These are phyloP conservation scores for Scenedesmus sp. DNA, from an alignment of 163 green algal species.

Conservation along the genomic window DNA sequence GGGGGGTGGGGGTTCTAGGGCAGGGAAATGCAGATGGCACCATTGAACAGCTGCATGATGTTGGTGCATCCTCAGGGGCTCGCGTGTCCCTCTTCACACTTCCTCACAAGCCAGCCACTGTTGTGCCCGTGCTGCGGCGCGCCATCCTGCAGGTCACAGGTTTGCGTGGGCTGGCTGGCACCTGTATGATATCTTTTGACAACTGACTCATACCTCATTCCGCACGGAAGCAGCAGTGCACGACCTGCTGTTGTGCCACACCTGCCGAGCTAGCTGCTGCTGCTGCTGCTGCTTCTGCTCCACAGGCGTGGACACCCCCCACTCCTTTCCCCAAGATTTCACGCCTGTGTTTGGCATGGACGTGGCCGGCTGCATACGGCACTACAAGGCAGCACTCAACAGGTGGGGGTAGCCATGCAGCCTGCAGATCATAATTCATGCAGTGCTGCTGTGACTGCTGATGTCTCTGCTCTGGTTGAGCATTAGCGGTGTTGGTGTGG, in stretches of 20 bases:
- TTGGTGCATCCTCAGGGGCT: no score
- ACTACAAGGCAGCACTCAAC: slow-evolving; percentile 70
- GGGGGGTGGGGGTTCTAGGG: no score
- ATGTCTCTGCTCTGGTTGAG: background rate
- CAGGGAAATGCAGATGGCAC: no score
- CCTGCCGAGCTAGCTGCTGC: background rate
- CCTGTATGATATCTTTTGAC: no score
- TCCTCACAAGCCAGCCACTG: no score
- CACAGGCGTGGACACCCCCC: slow-evolving; percentile 80
- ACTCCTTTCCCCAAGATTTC: slow-evolving; percentile 79
- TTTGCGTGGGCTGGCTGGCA: no score
- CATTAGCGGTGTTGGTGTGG: background rate
- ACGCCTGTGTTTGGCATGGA: slow-evolving; percentile 87
- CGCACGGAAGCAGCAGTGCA: background rate
- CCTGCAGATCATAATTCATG: no score
- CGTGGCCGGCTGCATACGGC: slow-evolving; percentile 69
- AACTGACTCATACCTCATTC: no score
- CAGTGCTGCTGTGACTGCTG: background rate
- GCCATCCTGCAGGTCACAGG: no score
- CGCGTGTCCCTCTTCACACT: no score
- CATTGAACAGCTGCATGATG: no score
- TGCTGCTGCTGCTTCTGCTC: slow-evolving; percentile 11
- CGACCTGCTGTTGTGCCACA: background rate
- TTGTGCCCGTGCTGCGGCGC: no score
- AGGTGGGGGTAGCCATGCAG: slow-evolving; percentile 34